Evolutionary conservation across 176 grass and related monocot genomes (phyloP), one percentile per base, ranked within the genome.

Genomic region (Olyra latifolia): DNA sequence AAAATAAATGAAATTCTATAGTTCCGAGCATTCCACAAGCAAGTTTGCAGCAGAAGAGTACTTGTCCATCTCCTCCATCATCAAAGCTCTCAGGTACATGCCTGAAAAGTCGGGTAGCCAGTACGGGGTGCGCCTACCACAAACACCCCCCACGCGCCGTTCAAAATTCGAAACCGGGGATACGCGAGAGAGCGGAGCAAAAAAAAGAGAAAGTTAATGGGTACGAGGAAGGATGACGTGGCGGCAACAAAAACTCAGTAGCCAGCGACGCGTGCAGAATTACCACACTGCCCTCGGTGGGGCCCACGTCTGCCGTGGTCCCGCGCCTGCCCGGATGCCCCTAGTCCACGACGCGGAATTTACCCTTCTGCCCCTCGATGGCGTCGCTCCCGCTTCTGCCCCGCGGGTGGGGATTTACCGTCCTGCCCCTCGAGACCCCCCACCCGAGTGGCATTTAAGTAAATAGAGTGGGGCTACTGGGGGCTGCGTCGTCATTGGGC

Each of bases 181-280:
- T n/a, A n/a, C n/a, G n/a, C n/a, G n/a, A n/a, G n/a, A n/a, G n/a
- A n/a, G n/a, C n/a, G n/a, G n/a, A n/a, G n/a, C n/a, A n/a, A n/a
- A n/a, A n/a, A n/a, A n/a, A n/a, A n/a, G n/a, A n/a, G n/a, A n/a
- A n/a, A n/a, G n/a, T n/a, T n/a, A n/a, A n/a, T n/a, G n/a, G n/a
- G n/a, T n/a, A n/a, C n/a, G n/a, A n/a, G n/a, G n/a, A n/a, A n/a
- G 90, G 66, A 88, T 91, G 94, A 97, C 86, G 88, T 93, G 94
- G 86, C 81, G 53, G 25, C 56, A 40, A 9, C 8, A 45, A 62
- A 23, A 46, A 57, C 20, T 79, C 64, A 32, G 25, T 85, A 57
- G 72, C 28, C 2, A 12, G 5, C 54, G 22, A 7, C 27, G 42
- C 24, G 32, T 11, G 2, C 16, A 0, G 80, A 97, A 77, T 91